Conservation (phyloP, 163 green algal species). For the Scenedesmus sp. region DNA sequence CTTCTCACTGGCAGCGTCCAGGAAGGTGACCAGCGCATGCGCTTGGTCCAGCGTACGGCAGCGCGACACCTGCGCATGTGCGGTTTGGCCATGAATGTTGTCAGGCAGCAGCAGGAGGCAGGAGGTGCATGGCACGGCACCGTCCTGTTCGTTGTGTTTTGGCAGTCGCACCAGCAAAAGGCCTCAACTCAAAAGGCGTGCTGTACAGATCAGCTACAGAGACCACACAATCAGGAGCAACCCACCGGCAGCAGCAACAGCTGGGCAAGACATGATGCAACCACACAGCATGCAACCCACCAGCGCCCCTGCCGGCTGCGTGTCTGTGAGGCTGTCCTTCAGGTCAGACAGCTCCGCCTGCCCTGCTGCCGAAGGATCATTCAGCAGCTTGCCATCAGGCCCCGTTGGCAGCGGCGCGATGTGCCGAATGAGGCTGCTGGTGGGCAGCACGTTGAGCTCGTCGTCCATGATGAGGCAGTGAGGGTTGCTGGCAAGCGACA, state of each 20-base stretch:
- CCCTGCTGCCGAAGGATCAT: conserved; percentile 57
- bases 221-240: no score
- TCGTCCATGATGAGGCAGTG: conserved; percentile 97
- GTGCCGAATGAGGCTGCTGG: conserved; percentile 68
- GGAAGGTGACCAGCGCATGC: conserved; percentile 94
- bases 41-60: conserved; percentile 84
- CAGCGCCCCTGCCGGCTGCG: conserved; percentile 79
- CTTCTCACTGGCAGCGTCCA: conserved; percentile 97
- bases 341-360: conserved; percentile 90
- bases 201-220: no score
- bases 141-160: no score
- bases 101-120: not conserved
- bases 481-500: conserved; percentile 88
- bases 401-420: conserved; percentile 83
- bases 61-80: conserved; percentile 36
- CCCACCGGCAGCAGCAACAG: not conserved
- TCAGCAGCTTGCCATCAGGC: conserved; percentile 66
- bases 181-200: no score
- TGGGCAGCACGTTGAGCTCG: conserved; percentile 98
- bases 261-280: not conserved
- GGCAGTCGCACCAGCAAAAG: no score
- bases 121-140: not conserved
- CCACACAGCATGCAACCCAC: conserved; percentile 33
- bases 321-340: conserved; percentile 83
- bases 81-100: no score